Conservation (phyloP, 805 yeast species). For the Candida nanaspora region DNA sequence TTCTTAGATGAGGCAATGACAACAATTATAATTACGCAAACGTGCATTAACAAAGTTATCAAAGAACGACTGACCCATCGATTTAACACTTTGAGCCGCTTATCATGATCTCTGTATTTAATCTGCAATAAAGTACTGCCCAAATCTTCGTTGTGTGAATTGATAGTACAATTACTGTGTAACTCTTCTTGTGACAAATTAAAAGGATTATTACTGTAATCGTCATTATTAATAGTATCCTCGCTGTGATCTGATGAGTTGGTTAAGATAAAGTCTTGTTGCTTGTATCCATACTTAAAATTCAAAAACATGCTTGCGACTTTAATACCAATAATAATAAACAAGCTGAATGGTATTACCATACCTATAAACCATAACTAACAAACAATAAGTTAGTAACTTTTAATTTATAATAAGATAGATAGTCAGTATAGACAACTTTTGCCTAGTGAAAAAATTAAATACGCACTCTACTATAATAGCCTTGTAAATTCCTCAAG, state of each 20-base stretch:
- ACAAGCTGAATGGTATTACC: slow-evolving; percentile 5
- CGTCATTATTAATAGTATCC: background rate
- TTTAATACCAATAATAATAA: slow-evolving; percentile 4
- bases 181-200: no score
- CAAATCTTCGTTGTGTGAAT: no score
- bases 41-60: background rate
- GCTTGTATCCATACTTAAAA: background rate
- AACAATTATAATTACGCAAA: background rate
- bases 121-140: no score
- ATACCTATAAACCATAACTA: slow-evolving; percentile 8
- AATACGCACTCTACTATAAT: background rate
- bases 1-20: background rate
- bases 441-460: no score
- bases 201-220: no score
- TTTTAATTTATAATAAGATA: background rate
- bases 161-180: no score
- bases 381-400: background rate
- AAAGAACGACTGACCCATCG: background rate
- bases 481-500: background rate
- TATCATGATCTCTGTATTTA: background rate
- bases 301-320: slow-evolving; percentile 2
- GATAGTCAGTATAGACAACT: no score
- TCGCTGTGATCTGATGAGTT: background rate
- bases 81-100: background rate
- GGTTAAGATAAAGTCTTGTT: background rate